Base-by-base conservation (phyloP, 768 basidiomycete species). In the Amanita jacksonii region DNA sequence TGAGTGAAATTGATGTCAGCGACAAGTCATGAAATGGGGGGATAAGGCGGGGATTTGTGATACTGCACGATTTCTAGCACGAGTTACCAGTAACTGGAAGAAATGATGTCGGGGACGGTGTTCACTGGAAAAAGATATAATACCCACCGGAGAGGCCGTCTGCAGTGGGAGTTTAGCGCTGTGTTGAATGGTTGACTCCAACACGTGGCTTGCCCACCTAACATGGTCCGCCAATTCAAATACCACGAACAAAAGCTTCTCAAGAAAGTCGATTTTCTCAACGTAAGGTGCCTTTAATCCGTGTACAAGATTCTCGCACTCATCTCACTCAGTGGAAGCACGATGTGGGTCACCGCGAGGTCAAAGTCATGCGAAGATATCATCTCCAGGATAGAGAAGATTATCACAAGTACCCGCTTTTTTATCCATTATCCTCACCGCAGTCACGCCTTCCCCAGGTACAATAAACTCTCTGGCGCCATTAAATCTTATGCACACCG, bases 251-350 rank as follows among this genome's bases (percentile, higher is more conserved):
- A 92, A 62, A 93, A 85, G 57, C 74, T 96, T 25, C 76, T 93
- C 61, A 92, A 88, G 61, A 92, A 96, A 66, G 93, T 98, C 54
- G 96, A 98, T 65, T 96, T 99, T 62, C 74, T 97, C 48, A 88
- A 85, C 57, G 92, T 90, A 57, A 46, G 78, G 67, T 22, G 8
- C 19, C 10, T 18, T 34, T 20, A 20, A 18, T 27, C 31, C 18
- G 24, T 31, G 5, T 32, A 32, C n/a, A n/a, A n/a, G n/a, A 20
- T 23, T 23, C 18, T 19, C 31, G 36, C 23, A 38, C 41, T 60
- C 41, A 49, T 27, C 24, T 24, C 32, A 8, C 28, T 12, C 62
- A 94, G 89, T 98, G 94, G 94, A 98, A 91, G 65, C 84, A 91
- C 66, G 93, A 98, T 78, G 81, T 84, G 10, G 83, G 81, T 59